Base-by-base conservation (phyloP, 495 filamentous ascomycete genomes). In the Amniculicola lignicola region DNA sequence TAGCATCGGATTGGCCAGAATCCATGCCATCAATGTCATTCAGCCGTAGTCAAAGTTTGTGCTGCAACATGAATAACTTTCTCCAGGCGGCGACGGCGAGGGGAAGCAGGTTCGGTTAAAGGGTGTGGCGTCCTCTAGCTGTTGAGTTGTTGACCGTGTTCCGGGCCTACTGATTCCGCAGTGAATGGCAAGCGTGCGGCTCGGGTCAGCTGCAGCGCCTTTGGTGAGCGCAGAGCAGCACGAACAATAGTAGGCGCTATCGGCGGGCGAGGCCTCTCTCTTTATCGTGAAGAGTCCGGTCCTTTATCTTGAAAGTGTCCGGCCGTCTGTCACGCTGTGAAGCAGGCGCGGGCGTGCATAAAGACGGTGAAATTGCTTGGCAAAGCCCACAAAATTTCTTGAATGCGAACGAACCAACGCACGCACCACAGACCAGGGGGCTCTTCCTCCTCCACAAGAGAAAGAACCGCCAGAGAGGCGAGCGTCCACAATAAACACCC, bases 221-320 rank as follows among this genome's bases (percentile, higher is more conserved):
- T 18, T 16, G 21, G 25, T 35, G 37, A 9, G 16, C 37, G 19
- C 19, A 19, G 7, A 15, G n/a, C n/a, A 37, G 16, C 10, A 28
- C 2, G 35, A 60, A 60, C 43, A 60, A 60, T 54, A 60, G 41
- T 48, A 60, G 37, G 37, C 37, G 18, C 31, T n/a, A 7, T 35
- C n/a, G 9, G 37, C 37, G 37, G 19, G 9, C 6, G 10, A 12
- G 10, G 37, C 37, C 16, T 10, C 10, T 40, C 37, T 40, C 37
- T 40, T 40, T 9, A 19, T n/a, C n/a, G n/a, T n/a, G n/a, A n/a
- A n/a, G n/a, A n/a, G n/a, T n/a, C n/a, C n/a, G n/a, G n/a, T n/a
- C n/a, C n/a, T n/a, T n/a, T n/a, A n/a, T n/a, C n/a, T n/a, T n/a
- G n/a, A n/a, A n/a, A n/a, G n/a, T n/a, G n/a, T n/a, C n/a, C n/a